Conservation (phyloP, 108 stramenopile genomes). For the Cyclotella atomus region DNA sequence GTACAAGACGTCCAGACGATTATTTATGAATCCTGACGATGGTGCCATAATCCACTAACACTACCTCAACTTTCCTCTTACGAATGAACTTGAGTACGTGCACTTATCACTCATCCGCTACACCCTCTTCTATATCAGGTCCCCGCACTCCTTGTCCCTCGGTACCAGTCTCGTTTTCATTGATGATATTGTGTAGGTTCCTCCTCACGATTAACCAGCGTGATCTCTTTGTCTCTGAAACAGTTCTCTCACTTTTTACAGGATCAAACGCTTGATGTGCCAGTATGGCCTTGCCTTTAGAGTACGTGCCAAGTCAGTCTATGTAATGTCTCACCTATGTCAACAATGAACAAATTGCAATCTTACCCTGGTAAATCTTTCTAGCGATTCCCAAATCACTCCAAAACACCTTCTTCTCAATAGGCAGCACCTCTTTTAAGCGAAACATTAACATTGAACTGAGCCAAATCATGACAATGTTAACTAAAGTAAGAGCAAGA, state of each 20-base stretch:
- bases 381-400: conserved; percentile 33
- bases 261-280: not conserved
- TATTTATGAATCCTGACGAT: too few species aligned
- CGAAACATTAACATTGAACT: conserved; percentile 36
- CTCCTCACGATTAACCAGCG: not conserved
- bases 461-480: conserved; percentile 24
- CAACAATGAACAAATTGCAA: not conserved
- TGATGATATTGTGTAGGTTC: not conserved
- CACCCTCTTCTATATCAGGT: too few species aligned
- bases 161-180: too few species aligned
- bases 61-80: too few species aligned
- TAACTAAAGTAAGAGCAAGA: conserved; percentile 19
- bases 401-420: conserved; percentile 46
- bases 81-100: too few species aligned
- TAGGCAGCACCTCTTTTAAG: conserved; percentile 36
- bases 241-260: not conserved
- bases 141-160: too few species aligned
- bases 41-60: too few species aligned
- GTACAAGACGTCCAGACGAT: too few species aligned
- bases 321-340: not conserved
- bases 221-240: not conserved
- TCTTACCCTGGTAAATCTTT: conserved; percentile 27
- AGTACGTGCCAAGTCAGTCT: not conserved
- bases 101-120: too few species aligned
- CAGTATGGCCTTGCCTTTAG: not conserved